Evolutionary conservation across 495 filamentous ascomycete genomes (phyloP).

Genomic region (Penicillium parvum): DNA sequence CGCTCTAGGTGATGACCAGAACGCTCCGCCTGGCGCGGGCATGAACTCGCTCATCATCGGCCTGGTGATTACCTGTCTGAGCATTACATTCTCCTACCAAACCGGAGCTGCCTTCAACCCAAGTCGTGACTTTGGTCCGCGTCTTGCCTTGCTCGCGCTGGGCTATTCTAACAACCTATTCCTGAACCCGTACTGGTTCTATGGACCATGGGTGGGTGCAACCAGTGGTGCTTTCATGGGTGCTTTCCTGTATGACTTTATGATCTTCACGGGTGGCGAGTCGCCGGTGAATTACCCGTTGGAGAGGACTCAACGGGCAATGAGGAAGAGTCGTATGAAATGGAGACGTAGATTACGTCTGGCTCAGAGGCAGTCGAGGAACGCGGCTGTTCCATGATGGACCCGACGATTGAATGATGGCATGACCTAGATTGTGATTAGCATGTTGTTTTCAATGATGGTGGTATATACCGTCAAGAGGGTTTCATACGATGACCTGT

Average conservation of each 20-base stretch:
- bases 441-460: too few relatives aligned
- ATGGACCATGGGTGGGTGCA: conserved; percentile 46
- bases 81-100: conserved; percentile 44
- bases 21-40: conserved; percentile 51
- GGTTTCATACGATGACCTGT: too few relatives aligned
- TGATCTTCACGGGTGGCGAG: conserved; percentile 51
- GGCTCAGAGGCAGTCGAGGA: conserved; percentile 4
- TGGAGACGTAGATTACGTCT: conserved; percentile 29
- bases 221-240: conserved; percentile 43
- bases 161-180: conserved; percentile 43
- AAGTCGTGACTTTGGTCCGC: conserved; percentile 49
- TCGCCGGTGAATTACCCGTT: conserved; percentile 49
- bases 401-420: too few relatives aligned
- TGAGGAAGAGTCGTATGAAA: conserved; percentile 32
- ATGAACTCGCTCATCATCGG: conserved; percentile 50
- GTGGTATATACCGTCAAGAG: too few relatives aligned
- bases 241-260: conserved; percentile 48
- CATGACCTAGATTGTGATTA: too few relatives aligned
- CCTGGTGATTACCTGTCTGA: conserved; percentile 38
- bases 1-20: conserved; percentile 52
- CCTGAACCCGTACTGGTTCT: conserved; percentile 47
- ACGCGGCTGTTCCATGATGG: not conserved
- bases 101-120: conserved; percentile 48
- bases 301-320: conserved; percentile 32
- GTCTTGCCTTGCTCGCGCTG: conserved; percentile 36